A percentile compares a stretch with the other conserved stretches of the same genome.
phyloP scores from a whole-genome alignment of 1,139 yeast species.

The Sporopachydermia cereana region DNA sequence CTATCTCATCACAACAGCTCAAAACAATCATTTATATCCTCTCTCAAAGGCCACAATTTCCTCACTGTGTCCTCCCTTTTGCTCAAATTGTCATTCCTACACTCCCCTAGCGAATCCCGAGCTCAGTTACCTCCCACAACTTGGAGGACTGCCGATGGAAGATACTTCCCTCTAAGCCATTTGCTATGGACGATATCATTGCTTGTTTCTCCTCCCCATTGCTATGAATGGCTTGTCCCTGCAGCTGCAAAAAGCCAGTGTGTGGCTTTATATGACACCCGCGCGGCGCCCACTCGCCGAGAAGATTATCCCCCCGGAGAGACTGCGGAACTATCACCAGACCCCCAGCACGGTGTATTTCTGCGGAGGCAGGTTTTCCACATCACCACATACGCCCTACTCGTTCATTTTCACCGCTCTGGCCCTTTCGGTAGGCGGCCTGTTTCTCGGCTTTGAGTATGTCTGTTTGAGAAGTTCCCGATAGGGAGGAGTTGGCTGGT shows the following conservation, averaged over 20 bases:
- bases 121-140: no score
- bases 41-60: no score
- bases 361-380: conserved; percentile 53
- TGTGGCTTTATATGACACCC: conserved; percentile 4
- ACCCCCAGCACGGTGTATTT: conserved; percentile 27
- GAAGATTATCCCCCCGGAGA: not conserved
- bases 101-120: no score
- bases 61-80: no score
- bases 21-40: no score
- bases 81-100: no score
- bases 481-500: no score
- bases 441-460: conserved; percentile 36
- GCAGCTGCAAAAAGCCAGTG: not conserved
- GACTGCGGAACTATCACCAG: conserved; percentile 13
- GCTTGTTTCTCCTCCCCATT: not conserved
- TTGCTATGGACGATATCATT: no score
- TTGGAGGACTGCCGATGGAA: no score
- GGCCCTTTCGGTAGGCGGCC: conserved; percentile 36
- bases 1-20: no score
- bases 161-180: no score
- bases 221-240: not conserved
- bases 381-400: conserved; percentile 26
- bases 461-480: no score
- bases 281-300: not conserved
- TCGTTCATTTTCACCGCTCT: conserved; percentile 27